Evolutionary conservation across 129 eudicot genomes (phyloP).

Genomic region (Cynara cardunculus): DNA sequence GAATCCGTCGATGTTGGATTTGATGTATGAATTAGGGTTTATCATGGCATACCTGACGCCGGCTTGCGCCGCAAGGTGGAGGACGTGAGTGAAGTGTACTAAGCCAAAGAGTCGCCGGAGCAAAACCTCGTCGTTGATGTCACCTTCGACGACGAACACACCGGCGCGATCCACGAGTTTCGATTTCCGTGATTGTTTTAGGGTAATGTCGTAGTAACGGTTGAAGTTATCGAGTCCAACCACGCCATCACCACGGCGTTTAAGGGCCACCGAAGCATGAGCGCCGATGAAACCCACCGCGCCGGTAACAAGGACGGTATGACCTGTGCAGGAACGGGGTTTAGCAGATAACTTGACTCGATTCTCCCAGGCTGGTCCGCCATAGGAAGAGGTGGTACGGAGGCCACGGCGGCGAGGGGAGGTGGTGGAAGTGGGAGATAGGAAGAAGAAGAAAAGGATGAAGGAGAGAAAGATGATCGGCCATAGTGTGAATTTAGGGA

Average conservation of each 20-base stretch:
- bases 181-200: constrained; percentile 36
- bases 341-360: constrained; percentile 43
- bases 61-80: constrained; percentile 61
- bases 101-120: constrained; percentile 33
- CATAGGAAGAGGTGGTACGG: constrained; percentile 14
- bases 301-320: constrained; percentile 52
- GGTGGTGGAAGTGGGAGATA: constrained; percentile 37
- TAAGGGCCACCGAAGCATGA: constrained; percentile 43
- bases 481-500: constrained; percentile 56
- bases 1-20: constrained; percentile 44
- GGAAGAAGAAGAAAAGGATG: constrained; percentile 32
- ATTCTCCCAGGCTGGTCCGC: constrained; percentile 37
- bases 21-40: constrained; percentile 41
- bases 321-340: constrained; percentile 27
- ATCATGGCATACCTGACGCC: constrained; percentile 58
- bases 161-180: constrained; percentile 35
- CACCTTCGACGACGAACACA: constrained; percentile 42
- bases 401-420: constrained; percentile 37
- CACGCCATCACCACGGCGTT: constrained; percentile 53
- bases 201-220: constrained; percentile 36
- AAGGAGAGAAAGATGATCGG: constrained; percentile 39
- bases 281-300: constrained; percentile 53
- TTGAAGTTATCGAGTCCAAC: constrained; percentile 57
- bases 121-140: constrained; percentile 43
- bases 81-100: constrained; percentile 43